A percentile compares a stretch with the other conserved stretches of the same genome.
These are phyloP conservation scores for Glutinoglossum americanum DNA, from an alignment of 495 filamentous ascomycete species.

Conservation along the genomic window DNA sequence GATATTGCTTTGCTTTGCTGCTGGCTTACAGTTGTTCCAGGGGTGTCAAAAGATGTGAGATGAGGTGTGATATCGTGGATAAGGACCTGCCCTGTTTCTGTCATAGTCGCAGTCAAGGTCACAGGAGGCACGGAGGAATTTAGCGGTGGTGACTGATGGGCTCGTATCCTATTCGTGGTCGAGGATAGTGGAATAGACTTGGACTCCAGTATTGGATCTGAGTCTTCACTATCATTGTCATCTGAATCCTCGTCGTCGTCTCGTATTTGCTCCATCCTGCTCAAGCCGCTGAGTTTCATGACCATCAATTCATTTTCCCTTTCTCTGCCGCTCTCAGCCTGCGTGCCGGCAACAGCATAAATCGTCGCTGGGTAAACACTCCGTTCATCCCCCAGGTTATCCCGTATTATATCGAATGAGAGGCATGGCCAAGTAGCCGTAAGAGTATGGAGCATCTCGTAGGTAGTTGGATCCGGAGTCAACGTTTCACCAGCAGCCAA, in stretches of 20 bases:
- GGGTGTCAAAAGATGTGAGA: conserved; percentile 67
- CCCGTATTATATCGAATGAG: conserved; percentile 79
- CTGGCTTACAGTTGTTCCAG: conserved; percentile 50
- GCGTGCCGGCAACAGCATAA: conserved; percentile 84
- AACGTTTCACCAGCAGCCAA: conserved; percentile 76
- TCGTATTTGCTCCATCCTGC: conserved; percentile 49
- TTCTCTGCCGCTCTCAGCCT: conserved; percentile 51
- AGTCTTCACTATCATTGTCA: conserved; percentile 48
- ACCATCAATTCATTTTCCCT: conserved; percentile 86
- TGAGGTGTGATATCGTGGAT: conserved; percentile 88
- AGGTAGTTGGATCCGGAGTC: conserved; percentile 71
- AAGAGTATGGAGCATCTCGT: conserved; percentile 87
- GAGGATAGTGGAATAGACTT: conserved; percentile 65
- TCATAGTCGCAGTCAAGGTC: conserved; percentile 77
- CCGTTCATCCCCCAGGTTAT: conserved; percentile 73
- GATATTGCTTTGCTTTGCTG: conserved; percentile 67
- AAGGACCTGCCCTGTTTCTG: conserved; percentile 64
- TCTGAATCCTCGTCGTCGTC: conserved; percentile 57
- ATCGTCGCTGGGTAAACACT: conserved; percentile 80
- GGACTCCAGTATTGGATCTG: conserved; percentile 86
- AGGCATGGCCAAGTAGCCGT: conserved; percentile 90
- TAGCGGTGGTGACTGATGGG: conserved; percentile 48
- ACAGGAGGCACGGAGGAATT: conserved; percentile 48
- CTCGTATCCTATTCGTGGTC: conserved; percentile 81
- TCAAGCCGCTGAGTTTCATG: conserved; percentile 81